A percentile compares a stretch with the other conserved stretches of the same genome.
These are phyloP conservation scores for Pichia cabralensis DNA, from an alignment of 805 yeast species.

Conservation along the genomic window DNA sequence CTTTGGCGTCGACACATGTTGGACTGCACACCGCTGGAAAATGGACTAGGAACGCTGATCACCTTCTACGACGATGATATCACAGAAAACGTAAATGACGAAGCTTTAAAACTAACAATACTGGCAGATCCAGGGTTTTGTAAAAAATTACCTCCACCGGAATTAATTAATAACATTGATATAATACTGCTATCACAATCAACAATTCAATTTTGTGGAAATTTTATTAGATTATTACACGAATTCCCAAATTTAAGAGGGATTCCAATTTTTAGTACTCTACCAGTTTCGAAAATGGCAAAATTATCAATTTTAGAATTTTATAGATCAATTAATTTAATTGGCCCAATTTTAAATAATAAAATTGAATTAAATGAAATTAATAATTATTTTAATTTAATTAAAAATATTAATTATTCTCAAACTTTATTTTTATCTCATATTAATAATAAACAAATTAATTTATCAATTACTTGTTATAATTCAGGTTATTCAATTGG, in stretches of 20 bases:
- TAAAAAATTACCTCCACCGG: no score
- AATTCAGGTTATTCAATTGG: conserved; percentile 93
- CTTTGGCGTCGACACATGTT: no score
- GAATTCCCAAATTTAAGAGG: conserved; percentile 49
- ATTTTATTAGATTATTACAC: conserved; percentile 56
- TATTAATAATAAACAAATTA: conserved; percentile 44
- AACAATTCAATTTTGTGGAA: conserved; percentile 69
- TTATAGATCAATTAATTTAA: conserved; percentile 60
- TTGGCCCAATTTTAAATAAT: conserved; percentile 60
- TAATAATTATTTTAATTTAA: conserved; percentile 68
- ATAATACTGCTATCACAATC: conserved; percentile 80
- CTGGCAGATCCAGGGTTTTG: conserved; percentile 69
- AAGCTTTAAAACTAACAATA: conserved; percentile 29
- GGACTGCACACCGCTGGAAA: no score
- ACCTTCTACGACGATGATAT: no score
- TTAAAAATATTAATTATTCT: conserved; percentile 62
- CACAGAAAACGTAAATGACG: no score
- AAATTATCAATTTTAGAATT: conserved; percentile 76
- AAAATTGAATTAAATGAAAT: conserved; percentile 60
- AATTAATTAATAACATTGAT: conserved; percentile 33
- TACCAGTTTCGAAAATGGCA: conserved; percentile 86
- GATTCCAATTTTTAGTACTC: conserved; percentile 74
- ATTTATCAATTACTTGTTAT: conserved; percentile 63
- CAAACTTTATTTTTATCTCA: conserved; percentile 45
- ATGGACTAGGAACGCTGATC: no score